phyloP scores from a whole-genome alignment of 768 basidiomycete genomes.

The Imleria badia region DNA sequence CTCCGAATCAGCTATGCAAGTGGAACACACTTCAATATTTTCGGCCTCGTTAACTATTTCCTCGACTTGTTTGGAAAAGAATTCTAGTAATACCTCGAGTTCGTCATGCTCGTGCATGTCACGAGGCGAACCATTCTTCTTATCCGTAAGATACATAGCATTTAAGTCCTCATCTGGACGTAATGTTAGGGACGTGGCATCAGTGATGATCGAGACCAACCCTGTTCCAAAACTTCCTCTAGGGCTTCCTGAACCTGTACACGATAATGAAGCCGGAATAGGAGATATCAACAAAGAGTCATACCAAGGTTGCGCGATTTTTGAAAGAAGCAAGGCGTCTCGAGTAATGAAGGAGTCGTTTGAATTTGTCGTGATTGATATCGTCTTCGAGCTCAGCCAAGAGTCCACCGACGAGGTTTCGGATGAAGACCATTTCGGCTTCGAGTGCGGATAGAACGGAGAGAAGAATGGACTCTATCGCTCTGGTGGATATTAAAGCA shows the following conservation, averaged over 20 bases:
- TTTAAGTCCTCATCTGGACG: slow-evolving; percentile 84
- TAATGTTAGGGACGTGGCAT: neutral
- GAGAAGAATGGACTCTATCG: slow-evolving; percentile 88
- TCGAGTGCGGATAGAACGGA: slow-evolving; percentile 92
- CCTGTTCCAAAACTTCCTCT: slow-evolving; percentile 90
- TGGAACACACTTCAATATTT: slow-evolving; percentile 66
- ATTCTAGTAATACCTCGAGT: slow-evolving; percentile 89
- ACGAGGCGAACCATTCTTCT: slow-evolving; percentile 62
- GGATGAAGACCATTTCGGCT: slow-evolving; percentile 94
- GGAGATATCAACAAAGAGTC: slow-evolving; percentile 9
- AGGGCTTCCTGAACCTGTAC: slow-evolving; percentile 82
- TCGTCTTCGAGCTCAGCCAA: slow-evolving; percentile 93
- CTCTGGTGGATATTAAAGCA: slow-evolving; percentile 48
- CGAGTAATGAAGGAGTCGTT: slow-evolving; percentile 88
- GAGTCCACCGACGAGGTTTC: slow-evolving; percentile 85
- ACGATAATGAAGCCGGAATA: neutral
- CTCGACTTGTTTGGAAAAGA: slow-evolving; percentile 94
- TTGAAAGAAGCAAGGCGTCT: slow-evolving; percentile 86
- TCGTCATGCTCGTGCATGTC: slow-evolving; percentile 84
- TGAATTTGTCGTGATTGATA: slow-evolving; percentile 94
- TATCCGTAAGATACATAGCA: slow-evolving; percentile 94
- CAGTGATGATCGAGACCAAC: slow-evolving; percentile 38
- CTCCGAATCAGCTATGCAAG: neutral
- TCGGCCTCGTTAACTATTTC: slow-evolving; percentile 94
- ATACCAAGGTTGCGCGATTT: slow-evolving; percentile 82